Percentiles rank a stretch among this genome's conserved stretches.
Conservation (phyloP, 73 alveolate species). For the Paramecium primaurelia region DNA sequence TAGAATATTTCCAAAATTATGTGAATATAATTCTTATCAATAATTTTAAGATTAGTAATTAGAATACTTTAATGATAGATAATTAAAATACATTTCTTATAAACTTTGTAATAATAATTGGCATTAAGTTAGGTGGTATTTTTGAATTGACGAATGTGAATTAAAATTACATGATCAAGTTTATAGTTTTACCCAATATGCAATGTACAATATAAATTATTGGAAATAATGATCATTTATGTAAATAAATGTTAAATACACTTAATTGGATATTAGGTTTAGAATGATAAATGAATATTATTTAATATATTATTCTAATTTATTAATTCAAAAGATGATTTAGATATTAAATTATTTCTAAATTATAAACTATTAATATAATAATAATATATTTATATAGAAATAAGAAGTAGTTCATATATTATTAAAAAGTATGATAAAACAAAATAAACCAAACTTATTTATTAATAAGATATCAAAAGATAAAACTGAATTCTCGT, state of each 20-base stretch:
- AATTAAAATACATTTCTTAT: neutral
- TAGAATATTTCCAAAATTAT: conserved; percentile 15
- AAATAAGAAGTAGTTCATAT: too few species aligned
- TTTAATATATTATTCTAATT: neutral
- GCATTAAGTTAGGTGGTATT: neutral
- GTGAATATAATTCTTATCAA: neutral
- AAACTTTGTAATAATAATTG: neutral
- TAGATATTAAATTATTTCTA: neutral
- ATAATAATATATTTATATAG: too few species aligned
- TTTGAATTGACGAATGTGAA: conserved; percentile 13
- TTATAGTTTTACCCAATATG: conserved; percentile 10
- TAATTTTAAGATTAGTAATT: neutral
- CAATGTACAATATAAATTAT: neutral
- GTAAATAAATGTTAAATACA: conserved; percentile 1
- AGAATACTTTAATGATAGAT: neutral
- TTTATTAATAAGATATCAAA: too few species aligned
- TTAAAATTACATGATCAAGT: conserved; percentile 24
- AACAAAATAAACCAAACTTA: too few species aligned
- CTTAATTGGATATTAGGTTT: conserved; percentile 9
- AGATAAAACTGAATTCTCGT: neutral
- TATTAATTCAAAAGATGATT: neutral
- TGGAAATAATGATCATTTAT: neutral
- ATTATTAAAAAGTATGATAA: too few species aligned
- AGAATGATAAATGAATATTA: neutral
- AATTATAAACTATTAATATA: too few species aligned